Conservation (phyloP, 202 grass and related monocot genomes). For the Setaria viridis region DNA sequence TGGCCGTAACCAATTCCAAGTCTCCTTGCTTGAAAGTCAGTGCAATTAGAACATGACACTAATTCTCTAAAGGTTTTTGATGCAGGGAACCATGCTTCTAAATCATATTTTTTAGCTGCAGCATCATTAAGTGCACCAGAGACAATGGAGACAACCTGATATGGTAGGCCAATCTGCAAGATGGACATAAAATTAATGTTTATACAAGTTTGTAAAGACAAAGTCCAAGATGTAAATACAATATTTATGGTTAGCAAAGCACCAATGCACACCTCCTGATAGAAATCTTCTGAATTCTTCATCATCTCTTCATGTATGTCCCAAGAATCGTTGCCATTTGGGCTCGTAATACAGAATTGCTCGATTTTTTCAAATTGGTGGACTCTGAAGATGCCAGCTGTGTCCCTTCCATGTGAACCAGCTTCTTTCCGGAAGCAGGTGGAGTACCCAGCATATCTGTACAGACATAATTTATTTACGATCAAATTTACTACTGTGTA, state of each 20-base stretch:
- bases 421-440: conserved; percentile 98
- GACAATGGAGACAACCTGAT: conserved; percentile 90
- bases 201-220: background rate
- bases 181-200: conserved; percentile 32
- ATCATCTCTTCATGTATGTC: conserved; percentile 88
- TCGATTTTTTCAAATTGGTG: conserved; percentile 98
- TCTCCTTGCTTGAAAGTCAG: conserved; percentile 90
- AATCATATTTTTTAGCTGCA: conserved; percentile 96
- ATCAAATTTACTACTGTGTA: background rate
- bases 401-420: conserved; percentile 93
- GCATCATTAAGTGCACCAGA: conserved; percentile 94
- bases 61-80: conserved; percentile 88
- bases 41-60: conserved; percentile 96
- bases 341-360: conserved; percentile 86
- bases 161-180: conserved; percentile 84
- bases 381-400: conserved; percentile 91
- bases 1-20: conserved; percentile 91
- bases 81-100: conserved; percentile 96
- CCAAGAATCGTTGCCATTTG: conserved; percentile 85
- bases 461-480: conserved; percentile 2
- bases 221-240: background rate
- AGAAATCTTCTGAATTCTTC: conserved; percentile 94
- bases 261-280: conserved; percentile 52
- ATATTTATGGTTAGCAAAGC: conserved; percentile 12
- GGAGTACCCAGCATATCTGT: conserved; percentile 92